phyloP scores from a whole-genome alignment of 1,284 basidiomycete species.

The Trichosporon sp. region DNA sequence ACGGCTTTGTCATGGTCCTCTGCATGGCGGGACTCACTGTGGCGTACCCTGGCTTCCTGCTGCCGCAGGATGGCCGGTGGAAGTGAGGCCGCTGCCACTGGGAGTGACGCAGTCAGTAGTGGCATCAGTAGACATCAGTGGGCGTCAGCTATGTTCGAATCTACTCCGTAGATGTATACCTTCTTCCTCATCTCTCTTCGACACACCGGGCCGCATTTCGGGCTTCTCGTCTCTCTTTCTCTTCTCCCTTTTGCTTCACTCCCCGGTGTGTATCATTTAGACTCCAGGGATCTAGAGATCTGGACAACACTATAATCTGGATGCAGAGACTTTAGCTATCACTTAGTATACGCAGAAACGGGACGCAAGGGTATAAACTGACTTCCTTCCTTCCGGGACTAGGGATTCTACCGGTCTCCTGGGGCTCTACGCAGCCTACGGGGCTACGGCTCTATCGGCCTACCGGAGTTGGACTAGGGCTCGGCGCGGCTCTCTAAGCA shows the following conservation, averaged over 20 bases:
- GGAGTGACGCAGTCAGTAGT: background rate
- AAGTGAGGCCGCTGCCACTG: background rate
- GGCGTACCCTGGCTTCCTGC: conserved; percentile 28
- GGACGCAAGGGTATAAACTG: background rate
- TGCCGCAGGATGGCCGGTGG: conserved; percentile 12
- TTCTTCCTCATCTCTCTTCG: background rate
- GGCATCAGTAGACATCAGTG: background rate
- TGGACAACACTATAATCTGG: background rate
- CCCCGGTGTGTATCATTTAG: background rate
- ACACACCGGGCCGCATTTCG: background rate
- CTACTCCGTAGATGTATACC: background rate
- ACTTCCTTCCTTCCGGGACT: too few relatives aligned
- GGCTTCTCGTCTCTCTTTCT: background rate
- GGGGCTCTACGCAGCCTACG: too few relatives aligned
- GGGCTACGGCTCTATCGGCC: background rate
- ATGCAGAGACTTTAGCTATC: background rate
- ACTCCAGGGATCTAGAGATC: background rate
- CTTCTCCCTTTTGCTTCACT: too few relatives aligned
- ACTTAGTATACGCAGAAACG: background rate
- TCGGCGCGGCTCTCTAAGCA: background rate
- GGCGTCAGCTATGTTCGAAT: background rate
- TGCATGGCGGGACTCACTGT: conserved; percentile 24
- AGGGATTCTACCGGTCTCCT: too few relatives aligned
- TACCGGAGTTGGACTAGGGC: too few relatives aligned
- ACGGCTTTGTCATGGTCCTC: conserved; percentile 34